These are phyloP conservation scores for Fomitopsis pinicola DNA, from an alignment of 1,284 basidiomycete genomes.

Conservation along the genomic window DNA sequence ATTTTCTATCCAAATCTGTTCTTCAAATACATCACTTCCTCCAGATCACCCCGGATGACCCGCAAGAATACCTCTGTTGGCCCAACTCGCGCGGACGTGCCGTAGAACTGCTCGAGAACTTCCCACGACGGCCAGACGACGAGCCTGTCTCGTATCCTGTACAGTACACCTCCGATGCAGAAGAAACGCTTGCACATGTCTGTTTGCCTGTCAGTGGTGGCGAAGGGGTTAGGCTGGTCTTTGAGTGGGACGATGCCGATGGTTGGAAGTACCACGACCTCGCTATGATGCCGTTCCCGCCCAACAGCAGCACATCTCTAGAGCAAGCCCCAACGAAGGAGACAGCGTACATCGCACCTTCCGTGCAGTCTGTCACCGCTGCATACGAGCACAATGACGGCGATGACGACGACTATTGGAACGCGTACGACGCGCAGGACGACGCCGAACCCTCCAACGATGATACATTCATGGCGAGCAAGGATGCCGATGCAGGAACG, in stretches of 20 bases:
- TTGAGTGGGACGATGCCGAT: constrained; percentile 54
- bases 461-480: constrained; percentile 13
- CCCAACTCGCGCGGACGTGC: constrained; percentile 34
- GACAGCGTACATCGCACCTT: constrained; percentile 5
- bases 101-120: constrained; percentile 43
- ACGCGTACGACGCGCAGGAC: constrained; percentile 45
- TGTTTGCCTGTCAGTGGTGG: constrained; percentile 36
- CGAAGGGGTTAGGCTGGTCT: constrained; percentile 54
- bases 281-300: constrained; percentile 68
- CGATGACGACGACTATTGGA: constrained; percentile 61
- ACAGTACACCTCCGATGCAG: constrained; percentile 56
- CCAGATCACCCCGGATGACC: constrained; percentile 43
- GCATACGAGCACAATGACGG: constrained; percentile 23
- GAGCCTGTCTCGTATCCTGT: constrained; percentile 33
- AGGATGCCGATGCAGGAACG: constrained; percentile 30
- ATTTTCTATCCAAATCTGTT: constrained; percentile 57
- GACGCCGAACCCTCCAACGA: constrained; percentile 23
- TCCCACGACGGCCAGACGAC: constrained; percentile 34
- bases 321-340: constrained; percentile 24
- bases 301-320: constrained; percentile 39
- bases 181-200: constrained; percentile 59
- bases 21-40: constrained; percentile 67
- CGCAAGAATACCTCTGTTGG: constrained; percentile 63
- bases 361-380: background rate
- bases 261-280: constrained; percentile 71